Evolutionary conservation across 1,139 yeast species (phyloP), one percentile per base, ranked within the genome.

Genomic region (Saccharomyces hybrid): DNA sequence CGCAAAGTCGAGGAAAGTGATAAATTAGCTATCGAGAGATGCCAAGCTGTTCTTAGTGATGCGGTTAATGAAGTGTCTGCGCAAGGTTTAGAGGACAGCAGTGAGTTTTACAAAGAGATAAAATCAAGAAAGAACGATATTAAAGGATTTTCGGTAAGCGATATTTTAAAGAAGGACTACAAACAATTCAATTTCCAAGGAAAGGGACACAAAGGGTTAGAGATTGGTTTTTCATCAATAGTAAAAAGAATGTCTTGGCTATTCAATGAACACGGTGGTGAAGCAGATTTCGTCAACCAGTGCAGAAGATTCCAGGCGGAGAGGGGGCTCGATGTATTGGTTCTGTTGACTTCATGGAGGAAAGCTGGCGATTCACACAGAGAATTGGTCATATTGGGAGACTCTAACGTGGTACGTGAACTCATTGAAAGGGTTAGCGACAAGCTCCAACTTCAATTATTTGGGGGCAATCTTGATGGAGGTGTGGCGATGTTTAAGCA

Each of bases 81-180:
- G 16, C 44, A 38, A n/a, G 25, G 44, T 8, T 16, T 16, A 13
- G 25, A 38, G n/a, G 59, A 67, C 38, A 51, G 57, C 8, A 59
- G 60, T 2, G 44, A 47, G 2, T 75, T 71, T 59, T 80, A 72
- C 65, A 66, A 71, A 11, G 66, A 68, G 5, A 69, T 88, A 51
- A 79, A 78, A 56, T 60, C 64, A 3, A 82, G 83, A 11, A 89
- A 88, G 68, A 78, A 79, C 56, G 83, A 88, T 63, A 73, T 89
- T 50, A 66, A 69, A 2, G 89, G 88, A 0, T 74, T 90, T 51
- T 64, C 79, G 1, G 71, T 82, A 11, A 64, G 66, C 5, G 95
- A 88, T 53, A 69, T 91, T 14, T 73, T 91, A 49, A 74, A 84
- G 48, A 90, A 89, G 68, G 99, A 91, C 67, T 91, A 87, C 70